Evolutionary conservation across 1,284 basidiomycete species (phyloP).

Genomic region (Pseudomicrostroma phylloplanum): DNA sequence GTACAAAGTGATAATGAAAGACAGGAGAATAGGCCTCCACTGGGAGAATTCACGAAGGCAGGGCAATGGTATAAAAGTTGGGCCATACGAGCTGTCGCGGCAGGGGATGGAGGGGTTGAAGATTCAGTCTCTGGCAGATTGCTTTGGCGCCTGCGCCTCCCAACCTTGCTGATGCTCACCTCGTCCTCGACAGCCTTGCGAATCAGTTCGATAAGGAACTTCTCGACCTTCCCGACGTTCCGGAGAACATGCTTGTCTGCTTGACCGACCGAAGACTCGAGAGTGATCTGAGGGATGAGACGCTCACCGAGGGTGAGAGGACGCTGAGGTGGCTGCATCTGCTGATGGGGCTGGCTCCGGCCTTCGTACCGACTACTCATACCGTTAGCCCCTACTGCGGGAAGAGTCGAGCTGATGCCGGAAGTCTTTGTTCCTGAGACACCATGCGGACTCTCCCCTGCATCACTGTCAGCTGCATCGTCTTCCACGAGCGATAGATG

Average conservation of each 20-base stretch:
- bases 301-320: slow-evolving; percentile 59
- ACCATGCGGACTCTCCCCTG: slow-evolving; percentile 32
- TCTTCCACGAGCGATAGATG: slow-evolving; percentile 85
- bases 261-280: slow-evolving; percentile 95
- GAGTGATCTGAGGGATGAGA: slow-evolving; percentile 80
- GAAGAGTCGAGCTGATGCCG: not conserved
- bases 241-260: slow-evolving; percentile 89
- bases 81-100: slow-evolving; percentile 37
- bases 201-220: slow-evolving; percentile 89
- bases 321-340: not conserved
- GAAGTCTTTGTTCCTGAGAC: too few relatives aligned
- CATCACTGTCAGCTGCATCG: slow-evolving; percentile 62
- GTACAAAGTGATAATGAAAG: not conserved
- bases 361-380: not conserved
- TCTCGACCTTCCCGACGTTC: slow-evolving; percentile 92
- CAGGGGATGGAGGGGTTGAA: not conserved
- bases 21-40: not conserved
- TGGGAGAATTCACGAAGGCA: slow-evolving; percentile 18
- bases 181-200: slow-evolving; percentile 75
- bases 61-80: slow-evolving; percentile 46
- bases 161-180: slow-evolving; percentile 8
- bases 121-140: not conserved
- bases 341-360: slow-evolving; percentile 2
- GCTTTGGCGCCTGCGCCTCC: not conserved
- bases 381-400: not conserved